Conservation (phyloP, 176 grass and related monocot genomes). For the Oryza meridionalis region DNA sequence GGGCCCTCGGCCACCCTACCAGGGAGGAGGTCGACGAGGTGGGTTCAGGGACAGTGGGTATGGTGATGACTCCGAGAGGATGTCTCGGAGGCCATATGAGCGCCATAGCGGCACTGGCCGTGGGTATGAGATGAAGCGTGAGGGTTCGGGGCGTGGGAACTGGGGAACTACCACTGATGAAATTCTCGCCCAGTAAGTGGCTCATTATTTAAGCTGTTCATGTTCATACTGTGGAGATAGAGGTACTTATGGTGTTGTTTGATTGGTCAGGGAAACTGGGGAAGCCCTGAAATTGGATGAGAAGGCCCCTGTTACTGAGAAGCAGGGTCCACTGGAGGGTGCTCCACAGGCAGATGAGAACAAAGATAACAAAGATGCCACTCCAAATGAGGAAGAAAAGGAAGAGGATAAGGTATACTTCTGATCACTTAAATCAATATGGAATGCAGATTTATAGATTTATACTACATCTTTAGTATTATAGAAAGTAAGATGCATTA, state of each 20-base stretch:
- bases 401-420: constrained; percentile 85
- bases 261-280: constrained; percentile 63
- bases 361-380: constrained; percentile 62
- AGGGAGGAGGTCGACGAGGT: constrained; percentile 54
- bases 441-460: neutral
- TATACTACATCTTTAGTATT: neutral
- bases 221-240: neutral
- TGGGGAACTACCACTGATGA: constrained; percentile 86
- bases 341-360: constrained; percentile 40
- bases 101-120: constrained; percentile 82
- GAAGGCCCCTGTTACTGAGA: constrained; percentile 63
- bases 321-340: constrained; percentile 54
- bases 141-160: constrained; percentile 82
- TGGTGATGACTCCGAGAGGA: constrained; percentile 62
- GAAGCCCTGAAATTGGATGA: constrained; percentile 61
- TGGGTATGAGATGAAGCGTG: constrained; percentile 78
- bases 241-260: constrained; percentile 33
- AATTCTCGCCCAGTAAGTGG: constrained; percentile 51
- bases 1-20: constrained; percentile 52
- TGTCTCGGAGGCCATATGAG: constrained; percentile 66
- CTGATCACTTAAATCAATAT: neutral
- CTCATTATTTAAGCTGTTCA: neutral
- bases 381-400: constrained; percentile 58
- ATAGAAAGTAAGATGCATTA: neutral
- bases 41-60: constrained; percentile 56